Evolutionary conservation across 2,329 filamentous ascomycete genomes (phyloP), one percentile per base, ranked within the genome.

Genomic region (Xylariaceae sp.): DNA sequence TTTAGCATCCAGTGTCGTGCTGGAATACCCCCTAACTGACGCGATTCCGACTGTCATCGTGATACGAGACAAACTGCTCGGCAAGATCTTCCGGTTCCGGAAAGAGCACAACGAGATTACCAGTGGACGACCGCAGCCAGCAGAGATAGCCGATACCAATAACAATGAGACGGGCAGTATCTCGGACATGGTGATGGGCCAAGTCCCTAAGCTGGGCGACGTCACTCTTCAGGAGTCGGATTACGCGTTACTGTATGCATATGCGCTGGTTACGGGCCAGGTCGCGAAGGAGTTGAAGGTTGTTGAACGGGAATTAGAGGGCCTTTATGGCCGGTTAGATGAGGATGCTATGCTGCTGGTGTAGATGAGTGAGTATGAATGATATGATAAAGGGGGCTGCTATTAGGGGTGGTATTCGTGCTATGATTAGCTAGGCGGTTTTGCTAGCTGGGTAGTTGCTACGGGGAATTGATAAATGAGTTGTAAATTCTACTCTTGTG

Each of bases 1-100:
- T 4, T 83, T 99, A 63, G 94, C 94, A 1, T 94, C 89, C 48
- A 96, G 90, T 11, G 86, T 97, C 76, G 96, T 96, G 80, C 82
- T 97, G 7, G 92, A 96, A 74, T 97, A 96, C 68, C 92, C 94
- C 0, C 80, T 99, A 60, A 93, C 89, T 41, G 92, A 97, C 70
- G 90, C 89, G 10, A 80, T 97, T 48, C 94, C 94, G 0, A 92
- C 87, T 62, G 89, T 95, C 37, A 85, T 89, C 53, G 85, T 89
- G 71, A 86, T 88, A 47, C 84, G 94, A 64, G 92, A 99, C 71
- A 81, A 89, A 60, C 77, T 97, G 51, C 79, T 99, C 18, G 89
- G 90, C 17, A 93, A 90, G 74, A 89, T 97, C 45, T 94, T 95
- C 68, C 85, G 88, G 68, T 97, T 94, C 74, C 81, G 93, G 58